Evolutionary conservation across 257 asterid species (phyloP).

Genomic region (Solanum pinnatisectum): DNA sequence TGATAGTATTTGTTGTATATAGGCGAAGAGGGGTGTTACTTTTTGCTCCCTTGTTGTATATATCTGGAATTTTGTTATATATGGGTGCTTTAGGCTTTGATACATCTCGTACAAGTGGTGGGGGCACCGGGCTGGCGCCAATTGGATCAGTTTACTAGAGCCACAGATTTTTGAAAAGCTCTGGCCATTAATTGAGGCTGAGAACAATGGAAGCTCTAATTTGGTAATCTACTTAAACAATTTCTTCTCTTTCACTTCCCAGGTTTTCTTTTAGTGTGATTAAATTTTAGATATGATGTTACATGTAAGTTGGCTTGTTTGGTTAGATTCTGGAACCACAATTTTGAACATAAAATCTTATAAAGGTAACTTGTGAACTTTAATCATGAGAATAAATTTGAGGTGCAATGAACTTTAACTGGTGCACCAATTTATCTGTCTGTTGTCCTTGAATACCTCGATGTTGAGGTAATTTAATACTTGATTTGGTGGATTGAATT

Average conservation of each 20-base stretch:
- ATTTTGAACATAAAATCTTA: neutral
- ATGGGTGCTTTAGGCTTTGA: constrained; percentile 76
- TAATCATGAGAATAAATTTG: neutral
- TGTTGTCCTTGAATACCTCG: neutral
- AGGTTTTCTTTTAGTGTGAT: neutral
- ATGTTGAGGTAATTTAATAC: neutral
- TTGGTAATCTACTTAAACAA: constrained; percentile 31
- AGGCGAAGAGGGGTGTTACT: constrained; percentile 73
- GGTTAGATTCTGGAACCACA: neutral
- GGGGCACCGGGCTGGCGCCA: constrained; percentile 28
- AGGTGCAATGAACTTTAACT: neutral
- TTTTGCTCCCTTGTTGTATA: constrained; percentile 81
- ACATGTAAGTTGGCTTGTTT: neutral
- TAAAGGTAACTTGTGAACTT: neutral
- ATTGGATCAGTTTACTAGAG: constrained; percentile 82
- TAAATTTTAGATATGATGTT: neutral
- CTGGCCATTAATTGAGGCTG: constrained; percentile 88
- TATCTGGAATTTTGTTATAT: constrained; percentile 82
- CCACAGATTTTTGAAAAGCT: constrained; percentile 76
- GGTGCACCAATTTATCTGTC: neutral
- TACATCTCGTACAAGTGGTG: constrained; percentile 17
- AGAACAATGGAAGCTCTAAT: constrained; percentile 62
- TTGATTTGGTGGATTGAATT: neutral
- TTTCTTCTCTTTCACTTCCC: neutral
- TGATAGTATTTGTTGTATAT: constrained; percentile 43